Evolutionary conservation across 1,139 yeast genomes (phyloP), one percentile per base, ranked within the genome.

Genomic region (Groenewaldozyma sp.): DNA sequence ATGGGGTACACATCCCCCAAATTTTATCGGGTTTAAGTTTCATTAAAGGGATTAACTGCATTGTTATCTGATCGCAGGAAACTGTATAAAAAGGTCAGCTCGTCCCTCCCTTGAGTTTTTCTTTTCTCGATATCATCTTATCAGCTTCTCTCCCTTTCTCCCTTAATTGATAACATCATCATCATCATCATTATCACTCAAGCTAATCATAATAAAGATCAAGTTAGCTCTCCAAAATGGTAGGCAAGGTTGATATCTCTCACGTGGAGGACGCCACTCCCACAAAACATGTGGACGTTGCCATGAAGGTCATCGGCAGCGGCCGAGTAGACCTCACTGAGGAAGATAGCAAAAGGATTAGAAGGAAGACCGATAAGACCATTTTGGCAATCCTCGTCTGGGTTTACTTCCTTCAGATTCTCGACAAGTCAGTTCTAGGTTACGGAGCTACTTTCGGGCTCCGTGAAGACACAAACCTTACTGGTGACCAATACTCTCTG

Each of bases 381-480:
- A 53, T 78, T 45, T 59, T 75, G 46, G 80, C 84, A 0, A 43
- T 77, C 24, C 63, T 78, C 63, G 68, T 77, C 50, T 44, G 72
- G 13, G 55, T 76, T n/a, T 76, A 76, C 52, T 69, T 76, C 16
- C 62, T 70, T 32, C 84, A 78, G 20, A 35, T 38, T 35, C 73
- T 79, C 75, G 87, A 79, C 57, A 79, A 79, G 51, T 60, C 71
- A 13, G 63, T 82, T 4, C 70, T 70, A 20, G 67, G 78, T 9
- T 74, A 71, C 49, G 82, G 83, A 4, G 68, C 82, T 0, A 69
- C 79, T 38, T 64, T 77, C 63, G 83, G 82, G 1, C 63, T 78
- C 41, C 64, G 60, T 41, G 50, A 58, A 4, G 63, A 68, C 43
- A 49, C 55, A 17, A 46, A 67, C 38, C 50, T 58, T 36, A 48